Evolutionary conservation across 1,139 yeast genomes (phyloP), one percentile per base, ranked within the genome.

Genomic region (Yamadazyma atmosphaerica): DNA sequence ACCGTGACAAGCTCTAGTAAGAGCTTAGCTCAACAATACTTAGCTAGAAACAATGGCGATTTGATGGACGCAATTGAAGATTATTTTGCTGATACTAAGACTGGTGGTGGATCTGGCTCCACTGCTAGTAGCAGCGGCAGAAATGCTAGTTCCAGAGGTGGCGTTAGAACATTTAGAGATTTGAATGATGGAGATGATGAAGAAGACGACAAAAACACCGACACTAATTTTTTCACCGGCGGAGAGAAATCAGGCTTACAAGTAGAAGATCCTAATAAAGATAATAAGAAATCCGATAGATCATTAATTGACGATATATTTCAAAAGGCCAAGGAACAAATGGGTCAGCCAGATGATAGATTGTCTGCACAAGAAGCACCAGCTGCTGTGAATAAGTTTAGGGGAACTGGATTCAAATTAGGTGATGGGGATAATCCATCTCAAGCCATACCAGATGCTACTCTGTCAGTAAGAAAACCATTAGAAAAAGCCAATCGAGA

Each of bases 181-280:
- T 66, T 83, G 55, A 69, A 72, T 41, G 51, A 52, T 15, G 15
- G 15, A 4, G 52, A 47, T 18, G 68, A 61, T 19, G 81, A 73
- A 28, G 79, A 73, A 17, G 83, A 77, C 30, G 86, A 82, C 38
- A 86, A 79, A 41, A 80, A 81, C 36, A 78, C 82, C 13, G 79
- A 81, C 46, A 77, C 83, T 49, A 82, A 88, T 49, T 79, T 86
- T 60, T 95, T 92, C 52, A 92, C 98, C 3, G 96, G 96, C 16
- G 98, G 96, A 39, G 96, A 90, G 58, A 90, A 90, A 54, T 87
- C 96, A 1, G 98, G 86, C 1, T 70, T 92, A 49, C 95, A 92
- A 49, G 97, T 92, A 10, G 95, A 94, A 56, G 90, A 90, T 56
- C 98, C 98, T 8, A 79, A 82, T 52, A 75, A 80, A 45, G 68